Base-by-base conservation (phyloP, 1,284 basidiomycete species). In the Austroboletus rostrupii region DNA sequence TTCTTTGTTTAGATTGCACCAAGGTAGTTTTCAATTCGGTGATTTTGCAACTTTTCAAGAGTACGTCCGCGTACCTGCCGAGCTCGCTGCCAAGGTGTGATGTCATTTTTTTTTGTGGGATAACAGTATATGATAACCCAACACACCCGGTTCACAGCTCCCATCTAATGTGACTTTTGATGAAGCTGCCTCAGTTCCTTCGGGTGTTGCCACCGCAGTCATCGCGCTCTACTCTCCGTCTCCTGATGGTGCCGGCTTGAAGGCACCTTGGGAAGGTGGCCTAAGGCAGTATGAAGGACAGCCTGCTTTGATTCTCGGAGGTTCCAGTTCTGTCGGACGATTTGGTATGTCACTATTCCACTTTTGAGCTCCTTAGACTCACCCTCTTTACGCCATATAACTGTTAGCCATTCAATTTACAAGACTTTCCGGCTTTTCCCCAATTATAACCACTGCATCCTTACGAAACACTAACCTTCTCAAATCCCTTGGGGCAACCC, bases 311-410 rank as follows among this genome's bases (percentile, higher is more conserved):
- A 57, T 74, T n/a, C 49, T 73, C 21, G 70, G 69, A 16, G 73
- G 72, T 3, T 57, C 68, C 9, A 56, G 60, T 9, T 65, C 64
- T 14, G 66, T 72, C n/a, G 72, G 73, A 5, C 62, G 69, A 57
- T 72, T 60, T 36, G 58, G 66, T 67, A 16, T 26, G 65, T 52
- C 19, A 11, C n/a, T 19, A 2, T 10, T 7, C 17, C 35, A 3
- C 14, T 19, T 21, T 19, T 10, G 13, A 3, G 2, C 17, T n/a
- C 33, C 19, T 28, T 17, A 20, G 12, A 20, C 37, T 38, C 10
- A 51, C 20, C 23, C 43, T 40, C 32, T 42, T 31, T 7, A 16
- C 23, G 14, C 10, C 12, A 20, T 9, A 1, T 28, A 19, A 64
- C 48, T 42, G 64, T 28, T 49, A 66, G 70, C 59, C 3, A 59